phyloP scores from a whole-genome alignment of 1,284 basidiomycete species.

The Tilletia walkeri region DNA sequence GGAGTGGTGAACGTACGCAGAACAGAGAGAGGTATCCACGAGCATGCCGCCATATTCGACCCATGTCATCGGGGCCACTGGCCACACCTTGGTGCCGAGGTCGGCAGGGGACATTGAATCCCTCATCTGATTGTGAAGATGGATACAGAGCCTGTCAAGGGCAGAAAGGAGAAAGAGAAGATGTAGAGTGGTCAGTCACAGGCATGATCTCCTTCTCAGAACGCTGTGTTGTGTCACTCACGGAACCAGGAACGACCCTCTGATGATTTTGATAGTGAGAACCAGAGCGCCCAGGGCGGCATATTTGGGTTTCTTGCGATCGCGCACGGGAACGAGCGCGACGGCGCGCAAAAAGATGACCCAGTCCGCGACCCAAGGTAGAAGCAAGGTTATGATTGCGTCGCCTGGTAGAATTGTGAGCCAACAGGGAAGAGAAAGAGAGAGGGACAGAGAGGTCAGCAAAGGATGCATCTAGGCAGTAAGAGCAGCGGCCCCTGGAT shows the following conservation, averaged over 20 bases:
- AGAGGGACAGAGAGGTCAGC: background rate
- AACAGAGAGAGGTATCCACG: constrained; percentile 2
- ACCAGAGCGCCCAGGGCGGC: background rate
- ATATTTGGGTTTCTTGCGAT: constrained; percentile 4
- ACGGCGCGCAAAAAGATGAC: constrained; percentile 6
- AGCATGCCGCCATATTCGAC: constrained; percentile 16
- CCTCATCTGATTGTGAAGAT: background rate
- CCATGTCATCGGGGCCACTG: background rate
- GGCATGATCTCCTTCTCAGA: background rate
- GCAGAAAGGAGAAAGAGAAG: background rate
- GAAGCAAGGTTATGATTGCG: background rate
- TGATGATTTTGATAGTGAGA: constrained; percentile 1
- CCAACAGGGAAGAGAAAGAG: background rate
- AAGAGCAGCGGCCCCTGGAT: background rate
- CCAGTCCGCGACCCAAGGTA: constrained; percentile 15
- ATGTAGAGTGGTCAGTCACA: background rate
- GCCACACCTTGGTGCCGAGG: constrained; percentile 8
- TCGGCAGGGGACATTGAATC: constrained; percentile 8
- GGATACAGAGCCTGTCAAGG: background rate
- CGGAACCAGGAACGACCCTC: background rate
- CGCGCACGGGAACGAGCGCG: background rate
- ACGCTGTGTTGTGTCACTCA: background rate
- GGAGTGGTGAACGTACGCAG: background rate
- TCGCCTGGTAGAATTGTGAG: background rate
- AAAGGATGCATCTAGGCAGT: background rate